phyloP scores from a whole-genome alignment of 2,329 filamentous ascomycete genomes.

The Metarhizium album region DNA sequence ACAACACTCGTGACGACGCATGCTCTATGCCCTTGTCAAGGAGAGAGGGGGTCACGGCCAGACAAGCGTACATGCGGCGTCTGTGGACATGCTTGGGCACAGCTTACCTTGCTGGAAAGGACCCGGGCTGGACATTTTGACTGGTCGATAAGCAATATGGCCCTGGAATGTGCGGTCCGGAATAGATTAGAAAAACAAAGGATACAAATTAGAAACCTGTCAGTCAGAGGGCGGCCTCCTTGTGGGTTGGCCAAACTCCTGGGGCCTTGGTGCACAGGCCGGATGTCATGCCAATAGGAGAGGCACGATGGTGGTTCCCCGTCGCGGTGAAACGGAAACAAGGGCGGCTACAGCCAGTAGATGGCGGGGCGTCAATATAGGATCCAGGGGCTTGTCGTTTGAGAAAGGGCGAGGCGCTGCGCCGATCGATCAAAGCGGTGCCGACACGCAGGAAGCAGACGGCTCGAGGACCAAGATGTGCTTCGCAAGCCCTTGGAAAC shows the following conservation, averaged over 20 bases:
- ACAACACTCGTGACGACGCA: background rate
- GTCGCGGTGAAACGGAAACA: conserved; percentile 3
- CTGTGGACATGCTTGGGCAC: background rate
- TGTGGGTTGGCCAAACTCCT: background rate
- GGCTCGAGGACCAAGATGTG: background rate
- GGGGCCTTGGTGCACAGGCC: conserved; percentile 1
- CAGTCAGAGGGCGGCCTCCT: background rate
- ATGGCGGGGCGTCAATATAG: conserved; percentile 1
- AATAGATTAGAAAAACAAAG: background rate
- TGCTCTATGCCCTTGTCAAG: background rate
- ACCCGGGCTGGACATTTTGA: conserved; percentile 9
- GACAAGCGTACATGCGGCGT: background rate
- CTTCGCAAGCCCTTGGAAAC: conserved; percentile 1
- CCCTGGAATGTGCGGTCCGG: background rate
- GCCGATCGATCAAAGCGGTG: conserved; percentile 2
- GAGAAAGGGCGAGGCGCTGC: background rate
- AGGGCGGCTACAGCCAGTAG: conserved; percentile 3
- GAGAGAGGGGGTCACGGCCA: background rate
- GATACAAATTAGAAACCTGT: background rate
- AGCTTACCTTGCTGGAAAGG: conserved; percentile 11
- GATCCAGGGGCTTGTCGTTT: background rate
- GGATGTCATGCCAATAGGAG: conserved; percentile 1
- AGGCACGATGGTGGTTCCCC: background rate
- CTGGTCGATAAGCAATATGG: background rate
- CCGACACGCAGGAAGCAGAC: background rate